phyloP scores from a whole-genome alignment of 2,329 filamentous ascomycete genomes.

The Pseudogymnoascus sp. region DNA sequence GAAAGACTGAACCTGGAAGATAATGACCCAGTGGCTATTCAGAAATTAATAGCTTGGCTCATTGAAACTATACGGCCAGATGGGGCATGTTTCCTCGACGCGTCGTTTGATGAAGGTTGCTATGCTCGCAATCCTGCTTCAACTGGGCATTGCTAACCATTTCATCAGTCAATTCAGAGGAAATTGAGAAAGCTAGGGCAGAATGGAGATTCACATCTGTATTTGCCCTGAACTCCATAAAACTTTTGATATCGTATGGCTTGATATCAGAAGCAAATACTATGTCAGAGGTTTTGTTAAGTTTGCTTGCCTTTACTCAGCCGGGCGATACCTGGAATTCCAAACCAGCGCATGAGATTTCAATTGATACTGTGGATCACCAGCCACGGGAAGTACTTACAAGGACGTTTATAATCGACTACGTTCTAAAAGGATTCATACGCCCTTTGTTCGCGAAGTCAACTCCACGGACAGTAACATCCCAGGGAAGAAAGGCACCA shows the following conservation, averaged over 20 bases:
- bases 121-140: background rate
- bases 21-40: background rate
- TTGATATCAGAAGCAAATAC: background rate
- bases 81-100: background rate
- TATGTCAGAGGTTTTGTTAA: background rate
- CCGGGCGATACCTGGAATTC: slow-evolving; percentile 2
- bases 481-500: slow-evolving; percentile 48
- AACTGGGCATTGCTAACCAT: background rate
- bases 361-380: background rate
- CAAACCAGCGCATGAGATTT: background rate
- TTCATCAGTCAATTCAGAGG: background rate
- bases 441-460: slow-evolving; percentile 58
- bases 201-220: background rate
- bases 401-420: slow-evolving; percentile 39
- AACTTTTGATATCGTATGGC: background rate
- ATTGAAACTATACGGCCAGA: background rate
- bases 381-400: background rate
- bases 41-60: background rate
- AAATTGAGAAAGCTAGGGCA: background rate
- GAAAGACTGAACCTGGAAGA: background rate
- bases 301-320: background rate
- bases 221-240: background rate
- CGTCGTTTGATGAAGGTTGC: background rate
- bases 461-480: slow-evolving; percentile 45
- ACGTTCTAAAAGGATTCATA: slow-evolving; percentile 54